phyloP scores from a whole-genome alignment of 2,329 filamentous ascomycete species.

The Exserohilum turcica region DNA sequence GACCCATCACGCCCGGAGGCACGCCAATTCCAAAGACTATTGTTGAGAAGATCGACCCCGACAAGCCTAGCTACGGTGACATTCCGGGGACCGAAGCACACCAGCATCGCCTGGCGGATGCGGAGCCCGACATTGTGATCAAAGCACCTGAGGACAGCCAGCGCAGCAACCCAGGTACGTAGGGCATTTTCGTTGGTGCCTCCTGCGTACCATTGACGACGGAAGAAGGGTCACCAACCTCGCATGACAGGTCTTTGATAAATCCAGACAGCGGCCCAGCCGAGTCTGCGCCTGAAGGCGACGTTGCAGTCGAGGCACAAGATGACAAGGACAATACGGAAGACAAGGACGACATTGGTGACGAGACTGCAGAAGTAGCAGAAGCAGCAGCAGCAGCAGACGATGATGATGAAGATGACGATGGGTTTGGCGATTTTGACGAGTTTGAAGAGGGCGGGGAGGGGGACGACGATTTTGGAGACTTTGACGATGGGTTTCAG shows the following conservation, averaged over 20 bases:
- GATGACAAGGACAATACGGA: conserved; percentile 20
- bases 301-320: conserved; percentile 16
- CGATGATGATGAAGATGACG: conserved; percentile 57
- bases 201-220: conserved; percentile 66
- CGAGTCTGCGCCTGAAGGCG: conserved; percentile 8
- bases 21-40: conserved; percentile 62
- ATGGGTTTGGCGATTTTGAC: conserved; percentile 63
- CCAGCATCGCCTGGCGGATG: conserved; percentile 62
- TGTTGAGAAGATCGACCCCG: conserved; percentile 65
- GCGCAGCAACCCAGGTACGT: conserved; percentile 63
- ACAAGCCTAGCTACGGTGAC: conserved; percentile 63
- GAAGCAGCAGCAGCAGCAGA: neutral
- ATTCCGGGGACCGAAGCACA: conserved; percentile 65
- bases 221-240: conserved; percentile 64
- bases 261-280: conserved; percentile 43
- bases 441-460: conserved; percentile 62
- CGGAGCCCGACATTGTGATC: conserved; percentile 62
- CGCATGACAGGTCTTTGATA: conserved; percentile 57
- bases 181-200: conserved; percentile 46
- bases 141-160: conserved; percentile 52
- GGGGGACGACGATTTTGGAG: conserved; percentile 54
- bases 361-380: conserved; percentile 43
- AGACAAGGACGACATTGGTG: conserved; percentile 15
- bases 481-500: conserved; percentile 57
- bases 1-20: conserved; percentile 57